Conservation (phyloP, 371 early-diverging fungal genomes). For the Rozella allomycis region DNA sequence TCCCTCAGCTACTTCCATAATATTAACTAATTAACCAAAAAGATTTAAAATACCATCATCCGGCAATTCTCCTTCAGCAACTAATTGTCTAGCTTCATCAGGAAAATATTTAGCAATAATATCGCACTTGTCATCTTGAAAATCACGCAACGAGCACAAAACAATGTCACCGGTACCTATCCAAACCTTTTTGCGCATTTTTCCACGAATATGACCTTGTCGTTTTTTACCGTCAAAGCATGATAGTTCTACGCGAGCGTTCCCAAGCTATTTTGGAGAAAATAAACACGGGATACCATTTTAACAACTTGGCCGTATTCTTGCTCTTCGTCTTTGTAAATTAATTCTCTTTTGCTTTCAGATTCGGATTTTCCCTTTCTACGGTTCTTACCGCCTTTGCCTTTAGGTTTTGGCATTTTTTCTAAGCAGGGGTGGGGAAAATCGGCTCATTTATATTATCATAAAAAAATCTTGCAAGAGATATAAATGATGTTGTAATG, state of each 20-base stretch:
- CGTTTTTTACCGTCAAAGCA: conserved; percentile 86
- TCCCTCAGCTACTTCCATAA: no score
- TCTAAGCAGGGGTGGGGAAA: no score
- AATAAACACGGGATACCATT: no score
- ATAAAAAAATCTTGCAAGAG: no score
- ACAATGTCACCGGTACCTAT: conserved; percentile 91
- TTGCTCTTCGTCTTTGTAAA: conserved; percentile 86
- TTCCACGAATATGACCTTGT: conserved; percentile 90
- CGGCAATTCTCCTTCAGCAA: conserved; percentile 89
- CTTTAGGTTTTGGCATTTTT: no score
- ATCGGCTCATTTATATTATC: no score
- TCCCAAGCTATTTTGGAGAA: no score
- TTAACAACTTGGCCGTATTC: conserved; percentile 87
- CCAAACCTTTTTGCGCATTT: conserved; percentile 93
- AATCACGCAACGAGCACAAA: conserved; percentile 81
- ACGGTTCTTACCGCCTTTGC: conserved; percentile 17
- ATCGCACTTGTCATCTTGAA: conserved; percentile 90
- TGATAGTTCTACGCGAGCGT: conserved; percentile 81
- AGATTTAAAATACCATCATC: no score
- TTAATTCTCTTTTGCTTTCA: conserved; percentile 80
- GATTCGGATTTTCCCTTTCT: conserved; percentile 92
- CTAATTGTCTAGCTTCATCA: conserved; percentile 91
- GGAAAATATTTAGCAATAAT: conserved; percentile 92
- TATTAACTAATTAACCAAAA: no score
- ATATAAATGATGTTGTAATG: no score